Conservation (phyloP, 2,329 filamentous ascomycete genomes). For the Elsinoe necatrix region DNA sequence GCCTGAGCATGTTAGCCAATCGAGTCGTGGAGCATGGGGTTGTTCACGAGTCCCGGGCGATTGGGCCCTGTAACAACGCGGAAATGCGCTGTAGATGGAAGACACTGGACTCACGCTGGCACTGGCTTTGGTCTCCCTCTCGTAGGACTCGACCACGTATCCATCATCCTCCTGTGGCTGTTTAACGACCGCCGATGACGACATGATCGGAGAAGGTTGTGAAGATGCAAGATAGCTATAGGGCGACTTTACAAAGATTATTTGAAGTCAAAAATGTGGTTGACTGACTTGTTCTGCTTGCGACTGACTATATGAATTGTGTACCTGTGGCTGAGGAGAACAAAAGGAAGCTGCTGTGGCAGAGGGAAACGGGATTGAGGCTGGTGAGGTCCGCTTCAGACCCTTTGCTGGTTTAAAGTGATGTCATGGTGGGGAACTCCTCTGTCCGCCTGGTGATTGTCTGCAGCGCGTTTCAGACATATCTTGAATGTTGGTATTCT, state of each 20-base stretch:
- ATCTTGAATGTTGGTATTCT: neutral
- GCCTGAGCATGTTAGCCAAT: conserved; percentile 21
- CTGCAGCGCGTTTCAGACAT: neutral
- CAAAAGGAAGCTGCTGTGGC: neutral
- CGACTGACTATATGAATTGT: neutral
- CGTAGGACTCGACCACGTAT: conserved; percentile 11
- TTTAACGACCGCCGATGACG: conserved; percentile 18
- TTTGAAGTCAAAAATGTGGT: no score
- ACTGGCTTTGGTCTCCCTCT: conserved; percentile 27
- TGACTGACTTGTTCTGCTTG: neutral
- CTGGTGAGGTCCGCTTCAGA: neutral
- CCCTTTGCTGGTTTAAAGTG: neutral
- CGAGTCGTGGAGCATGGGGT: no score
- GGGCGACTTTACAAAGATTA: no score
- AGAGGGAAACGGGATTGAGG: conserved; percentile 6
- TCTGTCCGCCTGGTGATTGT: neutral
- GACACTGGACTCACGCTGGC: conserved; percentile 24
- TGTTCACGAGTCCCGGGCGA: no score
- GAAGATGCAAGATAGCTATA: no score
- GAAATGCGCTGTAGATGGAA: neutral
- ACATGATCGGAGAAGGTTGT: conserved; percentile 18
- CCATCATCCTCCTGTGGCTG: conserved; percentile 21
- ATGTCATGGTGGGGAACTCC: neutral
- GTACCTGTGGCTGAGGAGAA: neutral
- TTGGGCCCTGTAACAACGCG: neutral